Base-by-base conservation (phyloP, 129 eudicot genomes). In the Ambrosia trifida region DNA sequence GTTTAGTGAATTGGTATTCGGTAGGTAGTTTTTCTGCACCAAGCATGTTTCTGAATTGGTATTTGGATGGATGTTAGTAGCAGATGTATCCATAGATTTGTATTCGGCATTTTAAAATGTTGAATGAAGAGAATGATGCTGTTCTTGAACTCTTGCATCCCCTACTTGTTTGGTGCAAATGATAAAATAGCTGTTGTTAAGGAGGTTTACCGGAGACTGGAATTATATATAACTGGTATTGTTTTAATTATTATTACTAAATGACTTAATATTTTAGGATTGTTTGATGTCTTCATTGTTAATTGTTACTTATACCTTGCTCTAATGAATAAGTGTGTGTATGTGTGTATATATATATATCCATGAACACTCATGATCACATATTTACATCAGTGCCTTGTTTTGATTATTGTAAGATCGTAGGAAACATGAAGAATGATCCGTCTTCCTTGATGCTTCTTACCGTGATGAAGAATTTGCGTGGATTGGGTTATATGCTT, bases 371-470 rank as follows among this genome's bases (percentile, higher is more conserved):
- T 61, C 53, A 46, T 51, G 70, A 72, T 32, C 70, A 56, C 70
- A 46, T 74, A 68, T 71, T 64, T 69, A 74, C 70, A 71, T 74
- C 54, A 67, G 56, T 57, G 75, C 69, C 77, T 75, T 70, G 76
- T 58, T 80, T 82, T 80, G 72, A 66, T 72, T 57, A 64, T 60
- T 87, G 82, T 74, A 86, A 93, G 98, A 84, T 93, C 88, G 74
- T 93, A 81, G 98, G 96, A 69, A 88, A 82, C 79, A 78, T 85
- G 96, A 81, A 83, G 85, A 78, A 81, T 47, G 89, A 87, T 69
- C 85, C 98, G n/a, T 76, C 82, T 53, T 69, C 96, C 43, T 76
- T 93, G 87, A 81, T 89, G 98, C 83, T 93, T 66, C 81, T 70
- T 74, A 89, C 96, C 31, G 80, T 93, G 87, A 72, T 83, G 88